These are phyloP conservation scores for Adiantum capillusveneris DNA, from an alignment of 75 land plant genomes.

Conservation along the genomic window DNA sequence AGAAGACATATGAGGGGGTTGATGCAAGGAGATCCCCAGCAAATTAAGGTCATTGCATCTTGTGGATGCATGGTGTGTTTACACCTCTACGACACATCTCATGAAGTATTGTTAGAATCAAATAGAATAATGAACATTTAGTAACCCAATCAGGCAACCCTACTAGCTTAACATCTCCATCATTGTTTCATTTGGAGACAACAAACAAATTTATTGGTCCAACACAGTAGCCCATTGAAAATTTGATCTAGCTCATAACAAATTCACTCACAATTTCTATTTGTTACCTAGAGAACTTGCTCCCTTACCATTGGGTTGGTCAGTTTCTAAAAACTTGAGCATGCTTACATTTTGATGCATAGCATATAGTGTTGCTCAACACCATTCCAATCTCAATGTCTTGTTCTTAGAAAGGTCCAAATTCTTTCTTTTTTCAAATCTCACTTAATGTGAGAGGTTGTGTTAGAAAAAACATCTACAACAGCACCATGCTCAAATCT, in stretches of 20 bases:
- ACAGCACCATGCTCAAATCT: too few relatives aligned
- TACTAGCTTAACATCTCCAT: background rate
- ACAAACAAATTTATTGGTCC: background rate
- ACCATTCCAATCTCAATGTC: background rate
- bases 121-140: background rate
- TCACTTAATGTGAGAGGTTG: too few relatives aligned
- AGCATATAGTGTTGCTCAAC: background rate
- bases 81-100: background rate
- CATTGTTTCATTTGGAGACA: background rate
- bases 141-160: background rate
- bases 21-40: background rate
- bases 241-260: background rate
- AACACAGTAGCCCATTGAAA: background rate
- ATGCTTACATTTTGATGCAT: background rate
- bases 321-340: background rate
- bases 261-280: background rate
- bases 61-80: background rate
- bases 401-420: background rate
- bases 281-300: background rate
- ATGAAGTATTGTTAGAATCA: background rate
- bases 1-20: background rate
- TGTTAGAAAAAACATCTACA: too few relatives aligned
- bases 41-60: background rate
- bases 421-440: too few relatives aligned
- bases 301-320: background rate